A percentile compares a stretch with the other conserved stretches of the same genome.
Evolutionary conservation across 306 rosid species (phyloP).

Genomic region (Fagus crenata): DNA sequence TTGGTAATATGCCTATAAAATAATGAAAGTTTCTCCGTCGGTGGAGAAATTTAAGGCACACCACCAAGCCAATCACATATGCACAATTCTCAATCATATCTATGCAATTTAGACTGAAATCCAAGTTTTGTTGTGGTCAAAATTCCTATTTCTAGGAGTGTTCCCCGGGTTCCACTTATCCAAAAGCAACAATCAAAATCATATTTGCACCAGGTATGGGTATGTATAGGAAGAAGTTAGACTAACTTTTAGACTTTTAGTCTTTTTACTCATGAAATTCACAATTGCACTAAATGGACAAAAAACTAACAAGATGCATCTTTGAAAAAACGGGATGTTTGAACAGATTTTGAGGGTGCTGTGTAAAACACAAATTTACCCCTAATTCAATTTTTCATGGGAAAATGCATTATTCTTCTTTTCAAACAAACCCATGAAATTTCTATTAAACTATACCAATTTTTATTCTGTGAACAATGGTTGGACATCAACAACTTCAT

Average conservation of each 20-base stretch:
- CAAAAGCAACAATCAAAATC: neutral
- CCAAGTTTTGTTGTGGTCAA: neutral
- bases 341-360: too few relatives aligned
- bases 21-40: neutral
- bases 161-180: neutral
- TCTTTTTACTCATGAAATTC: neutral
- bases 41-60: neutral
- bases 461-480: neutral
- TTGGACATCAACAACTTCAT: constrained; percentile 9
- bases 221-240: neutral
- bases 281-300: neutral
- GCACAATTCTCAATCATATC: neutral
- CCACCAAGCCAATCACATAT: neutral
- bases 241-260: neutral
- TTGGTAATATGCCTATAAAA: neutral
- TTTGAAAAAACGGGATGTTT: too few relatives aligned
- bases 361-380: too few relatives aligned
- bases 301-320: too few relatives aligned
- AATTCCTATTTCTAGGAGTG: neutral
- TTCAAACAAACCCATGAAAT: neutral
- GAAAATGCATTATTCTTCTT: neutral
- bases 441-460: neutral
- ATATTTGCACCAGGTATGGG: too few relatives aligned
- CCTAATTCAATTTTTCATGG: too few relatives aligned
- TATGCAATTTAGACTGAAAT: neutral